These are phyloP conservation scores for Colletotrichum limetticola DNA, from an alignment of 2,329 filamentous ascomycete species.

Conservation along the genomic window DNA sequence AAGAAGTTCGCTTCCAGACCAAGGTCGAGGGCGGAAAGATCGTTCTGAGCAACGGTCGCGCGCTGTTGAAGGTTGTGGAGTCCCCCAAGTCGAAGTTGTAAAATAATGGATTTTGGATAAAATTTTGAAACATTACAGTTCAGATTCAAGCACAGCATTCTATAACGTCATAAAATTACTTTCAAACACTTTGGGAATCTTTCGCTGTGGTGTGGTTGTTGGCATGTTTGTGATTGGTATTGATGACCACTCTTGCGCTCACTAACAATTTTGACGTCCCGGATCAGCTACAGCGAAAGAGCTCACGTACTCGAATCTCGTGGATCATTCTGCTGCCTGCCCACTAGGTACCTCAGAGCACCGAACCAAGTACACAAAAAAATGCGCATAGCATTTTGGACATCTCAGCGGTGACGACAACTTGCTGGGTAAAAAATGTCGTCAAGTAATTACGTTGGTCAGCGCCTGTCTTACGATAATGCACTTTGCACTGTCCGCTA, in stretches of 20 bases:
- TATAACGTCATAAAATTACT: background rate
- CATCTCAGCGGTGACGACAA: conserved; percentile 3
- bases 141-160: background rate
- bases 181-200: background rate
- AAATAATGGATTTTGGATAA: conserved; percentile 33
- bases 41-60: conserved; percentile 87
- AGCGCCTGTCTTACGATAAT: conserved; percentile 83
- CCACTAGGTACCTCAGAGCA: background rate
- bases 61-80: conserved; percentile 75
- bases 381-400: background rate
- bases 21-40: conserved; percentile 84
- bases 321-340: conserved; percentile 1
- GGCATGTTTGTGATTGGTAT: background rate
- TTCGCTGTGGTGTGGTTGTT: background rate
- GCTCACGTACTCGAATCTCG: background rate
- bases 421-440: conserved; percentile 47
- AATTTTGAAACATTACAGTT: background rate
- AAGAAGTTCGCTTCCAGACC: conserved; percentile 86
- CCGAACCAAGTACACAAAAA: background rate
- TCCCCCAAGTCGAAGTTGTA: conserved; percentile 72
- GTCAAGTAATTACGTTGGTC: conserved; percentile 63
- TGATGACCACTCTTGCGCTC: background rate
- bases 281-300: background rate
- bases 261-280: conserved; percentile 28
- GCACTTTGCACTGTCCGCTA: conserved; percentile 88